Evolutionary conservation across 2,329 filamentous ascomycete species (phyloP).

Genomic region (Teratosphaeriaceae sp.): DNA sequence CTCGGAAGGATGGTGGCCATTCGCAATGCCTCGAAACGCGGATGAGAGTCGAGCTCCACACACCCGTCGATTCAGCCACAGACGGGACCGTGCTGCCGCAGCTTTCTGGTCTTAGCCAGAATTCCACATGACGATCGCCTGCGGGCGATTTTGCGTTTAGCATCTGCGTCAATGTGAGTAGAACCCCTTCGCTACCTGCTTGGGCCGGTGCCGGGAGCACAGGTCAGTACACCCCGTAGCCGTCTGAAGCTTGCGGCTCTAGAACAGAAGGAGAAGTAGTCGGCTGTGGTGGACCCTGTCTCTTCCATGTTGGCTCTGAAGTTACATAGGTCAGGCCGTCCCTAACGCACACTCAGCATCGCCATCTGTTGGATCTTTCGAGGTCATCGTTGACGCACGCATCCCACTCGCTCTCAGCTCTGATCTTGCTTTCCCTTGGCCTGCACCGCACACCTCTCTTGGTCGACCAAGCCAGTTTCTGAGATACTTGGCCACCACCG

Average conservation of each 20-base stretch:
- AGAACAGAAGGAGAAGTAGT: not conserved
- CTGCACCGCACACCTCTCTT: not conserved
- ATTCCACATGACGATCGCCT: not conserved
- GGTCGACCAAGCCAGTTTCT: not conserved
- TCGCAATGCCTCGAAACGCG: no score
- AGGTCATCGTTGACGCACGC: no score
- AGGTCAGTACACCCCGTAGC: constrained; percentile 2
- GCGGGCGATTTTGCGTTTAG: not conserved
- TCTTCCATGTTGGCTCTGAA: not conserved
- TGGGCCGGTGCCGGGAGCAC: not conserved
- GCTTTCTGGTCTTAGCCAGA: no score
- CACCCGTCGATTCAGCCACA: no score
- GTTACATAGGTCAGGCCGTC: not conserved
- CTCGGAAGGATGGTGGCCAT: no score
- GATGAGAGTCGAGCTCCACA: no score
- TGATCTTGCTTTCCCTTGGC: not conserved
- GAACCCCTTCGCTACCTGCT: not conserved
- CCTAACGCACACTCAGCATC: not conserved
- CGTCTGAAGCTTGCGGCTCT: not conserved
- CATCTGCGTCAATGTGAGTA: no score
- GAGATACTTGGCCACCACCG: not conserved
- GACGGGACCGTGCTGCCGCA: no score
- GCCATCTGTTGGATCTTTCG: no score
- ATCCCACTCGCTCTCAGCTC: not conserved
- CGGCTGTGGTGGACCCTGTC: not conserved